A percentile compares a stretch with the other conserved stretches of the same genome.
Evolutionary conservation across 371 early-diverging fungal species (phyloP).

Genomic region (Umbelopsis sp.): DNA sequence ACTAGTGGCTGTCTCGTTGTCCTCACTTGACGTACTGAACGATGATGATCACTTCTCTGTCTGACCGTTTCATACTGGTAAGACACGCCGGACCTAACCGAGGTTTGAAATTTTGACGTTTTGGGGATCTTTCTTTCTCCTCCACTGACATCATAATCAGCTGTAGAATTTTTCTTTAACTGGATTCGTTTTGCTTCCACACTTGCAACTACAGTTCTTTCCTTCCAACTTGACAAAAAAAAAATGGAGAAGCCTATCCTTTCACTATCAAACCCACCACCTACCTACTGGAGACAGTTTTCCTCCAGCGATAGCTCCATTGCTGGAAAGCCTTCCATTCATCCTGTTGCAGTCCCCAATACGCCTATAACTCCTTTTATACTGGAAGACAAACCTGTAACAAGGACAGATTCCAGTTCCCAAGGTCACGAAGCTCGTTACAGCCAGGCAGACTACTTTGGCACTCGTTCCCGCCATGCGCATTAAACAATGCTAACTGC

Average conservation of each 20-base stretch:
- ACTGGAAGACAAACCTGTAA: background rate
- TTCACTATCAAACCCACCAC: background rate
- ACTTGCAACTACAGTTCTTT: background rate
- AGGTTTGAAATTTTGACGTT: background rate
- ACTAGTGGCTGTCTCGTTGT: too few relatives aligned
- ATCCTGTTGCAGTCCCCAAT: background rate
- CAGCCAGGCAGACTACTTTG: too few relatives aligned
- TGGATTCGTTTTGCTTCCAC: too few relatives aligned
- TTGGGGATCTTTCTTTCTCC: background rate
- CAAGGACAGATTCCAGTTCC: background rate
- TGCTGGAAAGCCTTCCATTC: background rate
- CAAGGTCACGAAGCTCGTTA: background rate
- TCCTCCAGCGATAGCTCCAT: background rate
- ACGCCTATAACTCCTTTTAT: slow-evolving; percentile 6
- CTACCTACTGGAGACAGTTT: background rate
- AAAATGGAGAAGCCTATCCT: background rate
- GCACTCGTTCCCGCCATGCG: too few relatives aligned
- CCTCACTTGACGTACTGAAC: too few relatives aligned
- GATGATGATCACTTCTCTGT: background rate
- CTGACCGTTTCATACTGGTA: background rate
- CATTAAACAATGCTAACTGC: too few relatives aligned
- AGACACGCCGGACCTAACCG: background rate
- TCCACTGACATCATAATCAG: background rate
- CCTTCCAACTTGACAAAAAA: background rate
- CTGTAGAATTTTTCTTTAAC: background rate